Evolutionary conservation across 2,329 filamentous ascomycete species (phyloP).

Genomic region (Ophiostoma angusticollis): DNA sequence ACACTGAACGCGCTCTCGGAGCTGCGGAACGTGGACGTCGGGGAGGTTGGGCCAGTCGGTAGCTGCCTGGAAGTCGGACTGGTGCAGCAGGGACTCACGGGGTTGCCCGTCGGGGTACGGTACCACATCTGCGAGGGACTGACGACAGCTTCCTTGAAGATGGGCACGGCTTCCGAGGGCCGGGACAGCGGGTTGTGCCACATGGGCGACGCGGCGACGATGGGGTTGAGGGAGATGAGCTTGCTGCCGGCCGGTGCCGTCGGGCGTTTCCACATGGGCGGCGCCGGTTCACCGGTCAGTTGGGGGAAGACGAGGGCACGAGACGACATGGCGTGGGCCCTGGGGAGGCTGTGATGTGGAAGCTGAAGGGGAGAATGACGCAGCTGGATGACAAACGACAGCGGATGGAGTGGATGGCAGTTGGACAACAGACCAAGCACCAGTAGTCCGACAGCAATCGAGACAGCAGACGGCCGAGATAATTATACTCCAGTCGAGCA

Average conservation of each 20-base stretch:
- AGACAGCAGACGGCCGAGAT: too few relatives aligned
- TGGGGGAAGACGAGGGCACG: conserved; percentile 7
- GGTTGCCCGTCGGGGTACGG: conserved; percentile 6
- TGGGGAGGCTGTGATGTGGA: background rate
- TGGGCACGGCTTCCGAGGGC: conserved; percentile 7
- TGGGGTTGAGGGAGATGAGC: conserved; percentile 7
- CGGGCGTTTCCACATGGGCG: conserved; percentile 10
- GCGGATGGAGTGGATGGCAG: background rate
- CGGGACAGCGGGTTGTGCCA: conserved; percentile 6
- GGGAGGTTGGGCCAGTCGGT: too few relatives aligned
- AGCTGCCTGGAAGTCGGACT: too few relatives aligned
- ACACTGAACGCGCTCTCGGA: conserved; percentile 2
- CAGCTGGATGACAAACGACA: background rate
- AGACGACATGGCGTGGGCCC: too few relatives aligned
- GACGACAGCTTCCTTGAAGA: conserved; percentile 8
- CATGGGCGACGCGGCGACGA: conserved; percentile 4
- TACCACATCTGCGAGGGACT: conserved; percentile 9
- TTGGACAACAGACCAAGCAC: too few relatives aligned
- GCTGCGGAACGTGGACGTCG: background rate
- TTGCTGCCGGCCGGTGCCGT: background rate
- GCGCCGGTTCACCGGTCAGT: conserved; percentile 5
- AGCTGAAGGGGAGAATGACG: background rate
- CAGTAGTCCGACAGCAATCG: too few relatives aligned
- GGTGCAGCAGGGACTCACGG: conserved; percentile 10
- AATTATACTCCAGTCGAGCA: too few relatives aligned